phyloP scores from a whole-genome alignment of 2,329 filamentous ascomycete genomes.

The Setomelanomma holmii region DNA sequence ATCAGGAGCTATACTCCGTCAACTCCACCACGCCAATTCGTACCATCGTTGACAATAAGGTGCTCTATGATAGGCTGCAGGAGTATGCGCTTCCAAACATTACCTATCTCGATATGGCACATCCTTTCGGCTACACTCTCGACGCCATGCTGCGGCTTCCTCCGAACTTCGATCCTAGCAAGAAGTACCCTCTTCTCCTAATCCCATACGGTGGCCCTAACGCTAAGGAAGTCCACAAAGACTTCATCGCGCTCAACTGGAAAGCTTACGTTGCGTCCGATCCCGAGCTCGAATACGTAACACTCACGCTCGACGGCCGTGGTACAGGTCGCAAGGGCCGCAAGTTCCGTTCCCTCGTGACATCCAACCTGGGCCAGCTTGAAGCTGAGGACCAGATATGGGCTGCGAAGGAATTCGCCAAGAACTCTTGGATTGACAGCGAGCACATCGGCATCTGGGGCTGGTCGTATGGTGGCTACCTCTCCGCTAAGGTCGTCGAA shows the following conservation, averaged over 20 bases:
- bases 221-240: constrained; percentile 67
- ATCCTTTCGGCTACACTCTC: constrained; percentile 66
- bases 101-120: constrained; percentile 67
- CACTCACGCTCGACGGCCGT: constrained; percentile 72
- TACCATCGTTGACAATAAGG: constrained; percentile 67
- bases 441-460: constrained; percentile 71
- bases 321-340: constrained; percentile 71
- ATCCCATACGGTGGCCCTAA: constrained; percentile 73
- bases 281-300: constrained; percentile 71
- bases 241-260: constrained; percentile 64
- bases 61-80: constrained; percentile 61
- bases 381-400: constrained; percentile 73
- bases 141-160: constrained; percentile 72
- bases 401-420: constrained; percentile 65
- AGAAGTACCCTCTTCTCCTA: constrained; percentile 72
- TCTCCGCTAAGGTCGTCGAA: constrained; percentile 71
- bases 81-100: constrained; percentile 70
- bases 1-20: constrained; percentile 69
- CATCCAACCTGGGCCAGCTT: constrained; percentile 66
- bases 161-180: constrained; percentile 66
- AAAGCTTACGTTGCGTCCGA: constrained; percentile 71
- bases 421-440: constrained; percentile 63
- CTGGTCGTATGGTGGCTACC: constrained; percentile 73
- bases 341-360: constrained; percentile 65
- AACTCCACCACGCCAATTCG: constrained; percentile 64